phyloP scores from a whole-genome alignment of 345 rosid genomes.

The Streptanthus diversifolius region DNA sequence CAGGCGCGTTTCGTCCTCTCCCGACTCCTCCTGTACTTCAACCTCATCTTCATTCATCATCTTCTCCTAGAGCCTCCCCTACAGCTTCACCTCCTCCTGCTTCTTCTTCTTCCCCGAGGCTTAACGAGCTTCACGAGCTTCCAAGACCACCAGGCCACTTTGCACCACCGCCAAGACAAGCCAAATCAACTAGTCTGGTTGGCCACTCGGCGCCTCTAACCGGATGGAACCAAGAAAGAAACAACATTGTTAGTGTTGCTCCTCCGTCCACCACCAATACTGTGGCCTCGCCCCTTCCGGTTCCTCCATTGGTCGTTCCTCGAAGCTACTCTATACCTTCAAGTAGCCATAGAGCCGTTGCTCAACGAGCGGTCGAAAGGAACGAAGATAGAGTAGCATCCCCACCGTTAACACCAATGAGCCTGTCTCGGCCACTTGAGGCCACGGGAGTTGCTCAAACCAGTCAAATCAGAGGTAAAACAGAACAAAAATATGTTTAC shows the following conservation, averaged over 20 bases:
- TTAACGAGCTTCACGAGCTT: conserved; percentile 86
- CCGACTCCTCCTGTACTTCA: conserved; percentile 32
- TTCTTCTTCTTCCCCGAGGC: conserved; percentile 63
- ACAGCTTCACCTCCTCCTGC: conserved; percentile 84
- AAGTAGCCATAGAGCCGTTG: conserved; percentile 63
- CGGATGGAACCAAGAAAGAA: conserved; percentile 56
- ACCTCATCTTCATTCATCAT: conserved; percentile 40
- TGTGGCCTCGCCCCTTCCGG: conserved; percentile 72
- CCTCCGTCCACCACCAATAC: conserved; percentile 38
- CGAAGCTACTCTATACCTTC: conserved; percentile 89
- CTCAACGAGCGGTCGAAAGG: conserved; percentile 42
- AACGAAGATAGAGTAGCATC: conserved; percentile 46
- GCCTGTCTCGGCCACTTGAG: conserved; percentile 38
- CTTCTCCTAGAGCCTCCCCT: conserved; percentile 75
- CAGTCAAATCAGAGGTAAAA: conserved; percentile 69
- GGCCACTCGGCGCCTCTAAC: conserved; percentile 91
- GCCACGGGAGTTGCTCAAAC: conserved; percentile 46
- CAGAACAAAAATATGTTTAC: background rate
- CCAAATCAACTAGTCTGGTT: conserved; percentile 46
- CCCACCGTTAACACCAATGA: conserved; percentile 80
- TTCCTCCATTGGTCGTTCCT: conserved; percentile 63
- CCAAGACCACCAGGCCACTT: conserved; percentile 76
- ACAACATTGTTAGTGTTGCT: conserved; percentile 35
- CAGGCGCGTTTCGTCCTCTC: conserved; percentile 45
- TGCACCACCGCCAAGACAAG: conserved; percentile 43